These are phyloP conservation scores for Xylaria sp. DNA, from an alignment of 2,329 filamentous ascomycete genomes.

Conservation along the genomic window DNA sequence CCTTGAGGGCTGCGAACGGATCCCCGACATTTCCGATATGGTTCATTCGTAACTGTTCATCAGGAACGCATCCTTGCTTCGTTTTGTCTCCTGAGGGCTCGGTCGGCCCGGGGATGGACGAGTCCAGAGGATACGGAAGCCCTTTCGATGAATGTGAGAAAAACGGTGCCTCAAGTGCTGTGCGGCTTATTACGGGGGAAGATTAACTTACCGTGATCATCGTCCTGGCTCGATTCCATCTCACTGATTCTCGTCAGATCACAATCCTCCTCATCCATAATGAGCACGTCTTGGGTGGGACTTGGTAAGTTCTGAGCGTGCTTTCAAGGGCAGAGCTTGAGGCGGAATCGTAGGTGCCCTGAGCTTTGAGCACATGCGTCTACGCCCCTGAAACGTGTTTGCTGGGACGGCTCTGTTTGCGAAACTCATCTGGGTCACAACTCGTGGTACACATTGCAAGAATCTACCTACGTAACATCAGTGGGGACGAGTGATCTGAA, in stretches of 20 bases:
- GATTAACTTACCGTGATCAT: slow-evolving; percentile 8
- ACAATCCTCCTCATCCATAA: neutral
- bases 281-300: neutral
- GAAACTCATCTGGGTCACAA: neutral
- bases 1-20: slow-evolving; percentile 57
- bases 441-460: neutral
- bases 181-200: neutral
- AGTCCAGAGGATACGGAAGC: slow-evolving; percentile 22
- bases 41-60: slow-evolving; percentile 1
- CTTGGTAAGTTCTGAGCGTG: neutral
- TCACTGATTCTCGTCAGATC: neutral
- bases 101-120: slow-evolving; percentile 16
- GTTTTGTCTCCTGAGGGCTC: neutral
- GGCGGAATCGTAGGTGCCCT: neutral
- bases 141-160: slow-evolving; percentile 5
- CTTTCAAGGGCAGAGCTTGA: neutral
- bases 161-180: too few relatives aligned
- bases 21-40: slow-evolving; percentile 38
- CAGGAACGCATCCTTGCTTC: neutral
- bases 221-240: neutral
- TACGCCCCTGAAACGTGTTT: slow-evolving; percentile 1
- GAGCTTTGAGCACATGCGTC: neutral
- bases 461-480: too few relatives aligned
- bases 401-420: slow-evolving; percentile 1
- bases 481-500: too few relatives aligned